A percentile compares a stretch with the other conserved stretches of the same genome.
Conservation (phyloP, 257 asterid species). For the Nicotiana undulata region DNA sequence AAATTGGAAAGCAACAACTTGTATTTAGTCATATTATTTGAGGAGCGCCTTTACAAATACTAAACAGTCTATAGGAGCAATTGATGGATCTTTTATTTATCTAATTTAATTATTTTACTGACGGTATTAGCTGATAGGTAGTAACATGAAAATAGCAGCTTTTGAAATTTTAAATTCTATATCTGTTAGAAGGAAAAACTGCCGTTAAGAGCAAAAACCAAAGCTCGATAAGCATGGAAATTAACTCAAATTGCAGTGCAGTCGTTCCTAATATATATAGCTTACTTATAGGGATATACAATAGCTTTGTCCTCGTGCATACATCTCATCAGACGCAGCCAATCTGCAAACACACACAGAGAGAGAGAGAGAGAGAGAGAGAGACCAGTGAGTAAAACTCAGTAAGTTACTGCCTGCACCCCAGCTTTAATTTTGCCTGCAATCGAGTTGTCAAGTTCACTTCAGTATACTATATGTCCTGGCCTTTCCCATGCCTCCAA, state of each 20-base stretch:
- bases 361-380: background rate
- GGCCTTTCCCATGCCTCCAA: background rate
- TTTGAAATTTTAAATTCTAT: background rate
- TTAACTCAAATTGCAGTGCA: background rate
- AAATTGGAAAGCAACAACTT: too few relatives aligned
- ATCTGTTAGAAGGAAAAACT: background rate
- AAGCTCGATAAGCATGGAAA: background rate
- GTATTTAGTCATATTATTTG: too few relatives aligned
- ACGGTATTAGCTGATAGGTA: background rate
- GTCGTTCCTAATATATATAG: background rate
- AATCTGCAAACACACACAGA: background rate
- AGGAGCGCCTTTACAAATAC: too few relatives aligned
- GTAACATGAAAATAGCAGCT: constrained; percentile 11
- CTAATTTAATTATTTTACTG: too few relatives aligned
- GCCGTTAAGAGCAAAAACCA: background rate
- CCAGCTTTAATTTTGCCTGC: background rate
- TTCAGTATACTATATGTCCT: background rate
- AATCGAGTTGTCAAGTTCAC: background rate
- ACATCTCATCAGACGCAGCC: background rate
- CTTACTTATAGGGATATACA: background rate
- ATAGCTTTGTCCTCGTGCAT: background rate
- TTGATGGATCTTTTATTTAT: background rate
- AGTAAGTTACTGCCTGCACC: background rate
- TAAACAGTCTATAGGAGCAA: background rate
- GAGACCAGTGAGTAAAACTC: background rate